phyloP scores from a whole-genome alignment of 495 filamentous ascomycete species.

The Chaetomium cochliodes region DNA sequence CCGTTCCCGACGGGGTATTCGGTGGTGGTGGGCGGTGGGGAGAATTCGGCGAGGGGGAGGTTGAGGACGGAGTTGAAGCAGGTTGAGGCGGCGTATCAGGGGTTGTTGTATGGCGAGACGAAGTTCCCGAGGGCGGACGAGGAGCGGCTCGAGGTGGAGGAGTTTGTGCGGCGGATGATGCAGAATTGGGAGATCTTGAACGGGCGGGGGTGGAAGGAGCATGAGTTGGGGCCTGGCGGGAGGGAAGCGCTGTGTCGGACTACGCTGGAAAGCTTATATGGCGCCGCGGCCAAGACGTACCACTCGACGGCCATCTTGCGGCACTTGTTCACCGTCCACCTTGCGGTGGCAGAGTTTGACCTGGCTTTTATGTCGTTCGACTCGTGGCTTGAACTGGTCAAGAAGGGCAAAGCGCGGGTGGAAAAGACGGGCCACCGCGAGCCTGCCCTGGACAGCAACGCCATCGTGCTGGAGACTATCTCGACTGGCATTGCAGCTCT shows the following conservation, averaged over 20 bases:
- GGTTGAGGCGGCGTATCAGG: constrained; percentile 72
- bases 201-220: constrained; percentile 69
- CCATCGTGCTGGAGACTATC: constrained; percentile 68
- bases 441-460: constrained; percentile 72
- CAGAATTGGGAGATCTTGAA: constrained; percentile 80
- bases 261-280: constrained; percentile 80
- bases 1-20: constrained; percentile 49
- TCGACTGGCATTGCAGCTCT: constrained; percentile 75
- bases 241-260: constrained; percentile 66
- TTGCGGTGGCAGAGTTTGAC: constrained; percentile 80
- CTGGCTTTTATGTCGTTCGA: constrained; percentile 83
- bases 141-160: constrained; percentile 69
- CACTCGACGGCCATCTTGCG: constrained; percentile 86
- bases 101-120: constrained; percentile 67
- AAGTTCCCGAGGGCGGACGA: constrained; percentile 81
- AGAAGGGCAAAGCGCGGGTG: constrained; percentile 72
- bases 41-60: constrained; percentile 56
- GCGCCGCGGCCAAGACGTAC: constrained; percentile 85
- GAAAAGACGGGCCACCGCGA: constrained; percentile 73
- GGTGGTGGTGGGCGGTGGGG: constrained; percentile 36
- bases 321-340: constrained; percentile 84
- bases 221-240: constrained; percentile 76
- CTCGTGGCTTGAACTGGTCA: constrained; percentile 84
- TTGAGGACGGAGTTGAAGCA: constrained; percentile 69
- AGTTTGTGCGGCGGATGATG: constrained; percentile 76